Conservation (phyloP, 2,329 filamentous ascomycete genomes). For the Trichophyton schoenleinii region DNA sequence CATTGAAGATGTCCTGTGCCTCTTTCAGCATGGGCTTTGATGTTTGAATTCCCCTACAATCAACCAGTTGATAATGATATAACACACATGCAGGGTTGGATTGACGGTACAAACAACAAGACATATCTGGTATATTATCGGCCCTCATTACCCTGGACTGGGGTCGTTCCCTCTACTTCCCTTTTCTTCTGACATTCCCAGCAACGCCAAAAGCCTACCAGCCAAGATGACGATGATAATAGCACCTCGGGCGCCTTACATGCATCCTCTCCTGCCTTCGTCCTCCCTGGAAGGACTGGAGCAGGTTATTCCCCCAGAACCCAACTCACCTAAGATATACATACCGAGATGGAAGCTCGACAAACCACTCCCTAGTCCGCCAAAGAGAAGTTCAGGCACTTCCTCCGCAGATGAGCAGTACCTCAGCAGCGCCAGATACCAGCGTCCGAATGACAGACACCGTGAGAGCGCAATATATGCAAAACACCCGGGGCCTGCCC, state of each 20-base stretch:
- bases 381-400: not conserved
- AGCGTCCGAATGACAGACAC: not conserved
- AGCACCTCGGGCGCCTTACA: not conserved
- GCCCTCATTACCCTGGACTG: not conserved
- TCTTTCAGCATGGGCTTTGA: not conserved
- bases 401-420: not conserved
- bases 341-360: slow-evolving; percentile 5
- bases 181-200: not conserved
- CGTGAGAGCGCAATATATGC: not conserved
- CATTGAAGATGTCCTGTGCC: not conserved
- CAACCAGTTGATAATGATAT: not conserved
- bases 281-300: slow-evolving; percentile 5
- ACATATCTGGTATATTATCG: not conserved
- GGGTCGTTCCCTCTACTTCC: not conserved
- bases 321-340: not conserved
- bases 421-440: not conserved
- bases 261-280: not conserved
- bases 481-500: not conserved
- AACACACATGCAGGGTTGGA: not conserved
- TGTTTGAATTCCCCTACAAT: not conserved
- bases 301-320: slow-evolving; percentile 2
- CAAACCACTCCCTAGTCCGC: slow-evolving; percentile 3
- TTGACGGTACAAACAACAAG: not conserved
- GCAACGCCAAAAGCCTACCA: not conserved
- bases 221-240: not conserved